Evolutionary conservation across 202 grass and related monocot genomes (phyloP), one percentile per base, ranked within the genome.

Genomic region (Brachypodium distachyon): DNA sequence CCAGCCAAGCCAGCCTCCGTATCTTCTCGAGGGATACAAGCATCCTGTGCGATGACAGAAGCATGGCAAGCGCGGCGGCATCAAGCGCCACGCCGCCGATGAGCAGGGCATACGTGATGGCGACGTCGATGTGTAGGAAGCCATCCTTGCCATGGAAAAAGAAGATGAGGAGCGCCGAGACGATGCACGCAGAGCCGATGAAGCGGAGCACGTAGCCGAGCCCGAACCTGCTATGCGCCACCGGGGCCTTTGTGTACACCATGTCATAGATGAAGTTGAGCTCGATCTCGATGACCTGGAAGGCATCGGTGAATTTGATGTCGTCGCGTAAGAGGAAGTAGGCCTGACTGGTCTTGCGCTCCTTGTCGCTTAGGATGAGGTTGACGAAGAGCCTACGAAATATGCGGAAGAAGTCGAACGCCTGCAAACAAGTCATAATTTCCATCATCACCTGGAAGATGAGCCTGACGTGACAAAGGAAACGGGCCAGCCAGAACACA

Each of bases 221-320:
- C 0, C 4, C n/a, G n/a, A n/a, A n/a, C n/a, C 0, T 0, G 9
- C 0, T 40, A 21, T 80, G 17, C 3, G 72, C 36, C 0, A 83
- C 26, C 19, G 73, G 48, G 0, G 48, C 78, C 79, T 92, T 92
- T 28, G 86, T 92, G 78, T 83, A 73, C 40, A 86, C 62, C 61
- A 86, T 73, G 56, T 92, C 86, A 44, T 92, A 92, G 58, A 86
- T 53, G 75, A 80, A 89, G 74, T 75, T 81, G 48, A 92, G 86
- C 76, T 92, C 90, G 26, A 77, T 19, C 82, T 92, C 82, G 21
- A 92, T 55, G 3, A 89, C 82, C 36, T 75, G 1, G 82, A 85
- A 92, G 8, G 85, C 86, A 33, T 1, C 1, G 0, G 0, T 0
- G 0, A 54, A 0, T 1, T 3, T 16, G 4, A 71, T 0, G 12